Percentiles rank a stretch among this genome's conserved stretches.
phyloP scores from a whole-genome alignment of 2,329 filamentous ascomycete genomes.

The Fusarium sp. region DNA sequence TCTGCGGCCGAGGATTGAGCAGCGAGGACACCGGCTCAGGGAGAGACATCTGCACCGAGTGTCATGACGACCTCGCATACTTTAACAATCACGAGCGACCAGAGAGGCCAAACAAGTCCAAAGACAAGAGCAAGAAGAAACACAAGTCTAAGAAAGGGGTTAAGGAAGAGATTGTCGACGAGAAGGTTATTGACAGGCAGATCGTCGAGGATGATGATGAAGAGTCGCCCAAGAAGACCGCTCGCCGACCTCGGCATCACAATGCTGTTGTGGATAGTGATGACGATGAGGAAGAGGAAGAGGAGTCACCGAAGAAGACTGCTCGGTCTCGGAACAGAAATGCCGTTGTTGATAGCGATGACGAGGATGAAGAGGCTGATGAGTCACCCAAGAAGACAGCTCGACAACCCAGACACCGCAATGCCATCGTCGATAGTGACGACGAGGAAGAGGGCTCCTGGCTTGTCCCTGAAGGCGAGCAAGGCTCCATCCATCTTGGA shows the following conservation, averaged over 20 bases:
- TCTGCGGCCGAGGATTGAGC: constrained; percentile 80
- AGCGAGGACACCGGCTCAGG: constrained; percentile 56
- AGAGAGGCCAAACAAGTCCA: constrained; percentile 43
- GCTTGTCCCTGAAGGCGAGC: constrained; percentile 79
- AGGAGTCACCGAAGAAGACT: not conserved
- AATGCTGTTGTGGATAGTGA: constrained; percentile 71
- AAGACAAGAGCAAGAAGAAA: constrained; percentile 34
- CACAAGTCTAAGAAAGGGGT: constrained; percentile 27
- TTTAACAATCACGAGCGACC: constrained; percentile 62
- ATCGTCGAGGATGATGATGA: constrained; percentile 23
- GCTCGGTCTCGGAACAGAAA: not conserved
- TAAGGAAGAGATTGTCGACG: constrained; percentile 29
- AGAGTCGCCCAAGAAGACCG: constrained; percentile 27
- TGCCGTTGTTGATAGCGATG: not conserved
- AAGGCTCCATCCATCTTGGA: constrained; percentile 70
- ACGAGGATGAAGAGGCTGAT: not conserved
- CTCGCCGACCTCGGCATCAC: constrained; percentile 58
- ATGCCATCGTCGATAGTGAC: not conserved
- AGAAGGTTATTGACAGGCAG: constrained; percentile 27
- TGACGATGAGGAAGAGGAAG: constrained; percentile 13
- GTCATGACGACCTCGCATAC: constrained; percentile 78
- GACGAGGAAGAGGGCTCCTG: constrained; percentile 81
- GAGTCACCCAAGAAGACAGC: not conserved
- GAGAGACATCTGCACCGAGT: constrained; percentile 76
- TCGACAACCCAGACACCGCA: not conserved